Conservation (phyloP, 495 filamentous ascomycete genomes). For the Parmelia sp. region DNA sequence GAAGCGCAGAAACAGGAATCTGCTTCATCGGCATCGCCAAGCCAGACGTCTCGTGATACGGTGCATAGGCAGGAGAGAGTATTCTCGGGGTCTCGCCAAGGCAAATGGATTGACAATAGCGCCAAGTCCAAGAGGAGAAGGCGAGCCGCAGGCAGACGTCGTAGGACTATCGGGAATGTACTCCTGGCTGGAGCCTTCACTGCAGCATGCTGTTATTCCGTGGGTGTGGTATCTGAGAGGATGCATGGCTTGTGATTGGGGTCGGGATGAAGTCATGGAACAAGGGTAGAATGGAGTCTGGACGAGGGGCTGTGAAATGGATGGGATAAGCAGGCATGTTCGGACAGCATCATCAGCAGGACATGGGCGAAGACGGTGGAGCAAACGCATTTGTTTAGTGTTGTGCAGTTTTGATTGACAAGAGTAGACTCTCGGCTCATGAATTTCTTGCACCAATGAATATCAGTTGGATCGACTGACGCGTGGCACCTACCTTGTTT, state of each 20-base stretch:
- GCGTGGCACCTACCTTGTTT: not conserved
- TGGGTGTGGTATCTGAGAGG: conserved; percentile 63
- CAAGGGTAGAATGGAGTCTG: not conserved
- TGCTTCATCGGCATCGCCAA: not conserved
- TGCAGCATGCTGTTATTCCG: conserved; percentile 57
- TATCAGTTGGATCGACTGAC: not conserved
- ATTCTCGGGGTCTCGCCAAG: conserved; percentile 41
- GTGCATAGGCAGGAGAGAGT: conserved; percentile 54
- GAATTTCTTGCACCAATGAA: not conserved
- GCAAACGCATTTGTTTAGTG: not conserved
- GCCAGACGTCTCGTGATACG: conserved; percentile 33
- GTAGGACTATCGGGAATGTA: conserved; percentile 43
- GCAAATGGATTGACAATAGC: conserved; percentile 30
- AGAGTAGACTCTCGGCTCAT: not conserved
- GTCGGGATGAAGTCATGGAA: not conserved
- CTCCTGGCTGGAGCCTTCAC: conserved; percentile 52
- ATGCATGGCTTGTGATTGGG: conserved; percentile 38
- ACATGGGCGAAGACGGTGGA: not conserved
- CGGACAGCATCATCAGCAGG: not conserved
- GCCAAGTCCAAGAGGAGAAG: conserved; percentile 25
- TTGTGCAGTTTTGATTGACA: not conserved
- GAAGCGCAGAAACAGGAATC: not conserved
- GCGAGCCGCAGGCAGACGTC: conserved; percentile 28
- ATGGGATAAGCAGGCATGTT: not conserved
- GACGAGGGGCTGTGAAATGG: not conserved